phyloP scores from a whole-genome alignment of 2,329 filamentous ascomycete genomes.

The Neurospora sp. region DNA sequence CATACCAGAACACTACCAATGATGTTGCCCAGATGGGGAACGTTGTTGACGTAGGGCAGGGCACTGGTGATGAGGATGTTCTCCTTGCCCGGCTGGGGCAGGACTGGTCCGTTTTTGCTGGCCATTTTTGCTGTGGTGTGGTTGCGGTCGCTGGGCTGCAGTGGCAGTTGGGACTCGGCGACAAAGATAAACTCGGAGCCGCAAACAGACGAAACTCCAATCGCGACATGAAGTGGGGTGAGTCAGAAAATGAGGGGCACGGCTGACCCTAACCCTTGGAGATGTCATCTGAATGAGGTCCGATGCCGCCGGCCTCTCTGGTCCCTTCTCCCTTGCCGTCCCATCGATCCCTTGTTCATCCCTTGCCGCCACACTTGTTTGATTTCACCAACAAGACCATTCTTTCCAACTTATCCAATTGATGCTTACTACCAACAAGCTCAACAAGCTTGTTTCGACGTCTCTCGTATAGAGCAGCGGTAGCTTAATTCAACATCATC shows the following conservation, averaged over 20 bases:
- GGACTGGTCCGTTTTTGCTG: conserved; percentile 31
- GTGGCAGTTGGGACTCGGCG: not conserved
- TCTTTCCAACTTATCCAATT: not conserved
- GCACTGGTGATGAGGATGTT: conserved; percentile 89
- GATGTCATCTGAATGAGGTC: not conserved
- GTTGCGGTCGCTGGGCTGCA: not conserved
- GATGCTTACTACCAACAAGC: not conserved
- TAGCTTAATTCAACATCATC: not conserved
- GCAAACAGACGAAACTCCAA: not conserved
- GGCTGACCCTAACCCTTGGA: not conserved
- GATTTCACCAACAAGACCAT: not conserved
- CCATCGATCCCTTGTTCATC: not conserved
- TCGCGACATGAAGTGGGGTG: not conserved
- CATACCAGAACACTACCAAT: conserved; percentile 65
- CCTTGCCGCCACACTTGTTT: not conserved
- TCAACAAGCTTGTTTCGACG: not conserved
- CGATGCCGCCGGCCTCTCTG: not conserved
- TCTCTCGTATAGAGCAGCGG: not conserved
- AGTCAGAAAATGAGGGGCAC: not conserved
- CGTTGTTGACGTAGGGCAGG: conserved; percentile 74
- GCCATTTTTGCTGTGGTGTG: conserved; percentile 8
- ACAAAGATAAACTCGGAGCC: not conserved
- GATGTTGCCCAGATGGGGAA: conserved; percentile 81
- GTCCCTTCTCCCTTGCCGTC: not conserved
- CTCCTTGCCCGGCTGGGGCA: conserved; percentile 63